Conservation (phyloP, 2,329 filamentous ascomycete species). For the Trichoderma afroharzianum region DNA sequence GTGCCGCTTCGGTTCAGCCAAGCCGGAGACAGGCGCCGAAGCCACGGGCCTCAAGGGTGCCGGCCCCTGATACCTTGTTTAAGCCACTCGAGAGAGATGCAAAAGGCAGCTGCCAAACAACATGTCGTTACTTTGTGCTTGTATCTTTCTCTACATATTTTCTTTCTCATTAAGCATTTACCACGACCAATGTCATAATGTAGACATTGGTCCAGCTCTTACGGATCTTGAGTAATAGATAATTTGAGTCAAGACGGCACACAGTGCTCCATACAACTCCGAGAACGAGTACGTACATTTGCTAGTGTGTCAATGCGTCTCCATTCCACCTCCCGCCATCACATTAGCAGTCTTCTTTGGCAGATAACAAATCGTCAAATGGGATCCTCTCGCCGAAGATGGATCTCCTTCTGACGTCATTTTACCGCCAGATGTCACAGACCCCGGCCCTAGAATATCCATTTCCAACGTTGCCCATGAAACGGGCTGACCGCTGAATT, state of each 20-base stretch:
- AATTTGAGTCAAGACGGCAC: background rate
- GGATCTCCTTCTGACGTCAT: slow-evolving; percentile 7
- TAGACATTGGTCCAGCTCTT: background rate
- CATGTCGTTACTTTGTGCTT: background rate
- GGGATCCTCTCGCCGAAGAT: background rate
- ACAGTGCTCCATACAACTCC: background rate
- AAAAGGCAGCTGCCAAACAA: background rate
- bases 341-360: background rate
- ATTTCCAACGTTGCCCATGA: background rate
- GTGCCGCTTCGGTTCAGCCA: background rate
- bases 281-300: background rate
- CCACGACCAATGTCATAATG: background rate
- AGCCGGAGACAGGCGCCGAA: background rate
- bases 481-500: background rate
- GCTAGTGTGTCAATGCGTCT: background rate
- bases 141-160: background rate
- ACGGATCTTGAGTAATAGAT: background rate
- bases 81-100: background rate
- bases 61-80: background rate
- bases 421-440: background rate
- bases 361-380: background rate
- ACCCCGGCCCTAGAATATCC: background rate
- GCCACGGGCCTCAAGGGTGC: background rate
- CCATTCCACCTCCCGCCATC: background rate
- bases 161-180: background rate